These are phyloP conservation scores for Phialemonium atrogriseum DNA, from an alignment of 2,329 filamentous ascomycete genomes.

Conservation along the genomic window DNA sequence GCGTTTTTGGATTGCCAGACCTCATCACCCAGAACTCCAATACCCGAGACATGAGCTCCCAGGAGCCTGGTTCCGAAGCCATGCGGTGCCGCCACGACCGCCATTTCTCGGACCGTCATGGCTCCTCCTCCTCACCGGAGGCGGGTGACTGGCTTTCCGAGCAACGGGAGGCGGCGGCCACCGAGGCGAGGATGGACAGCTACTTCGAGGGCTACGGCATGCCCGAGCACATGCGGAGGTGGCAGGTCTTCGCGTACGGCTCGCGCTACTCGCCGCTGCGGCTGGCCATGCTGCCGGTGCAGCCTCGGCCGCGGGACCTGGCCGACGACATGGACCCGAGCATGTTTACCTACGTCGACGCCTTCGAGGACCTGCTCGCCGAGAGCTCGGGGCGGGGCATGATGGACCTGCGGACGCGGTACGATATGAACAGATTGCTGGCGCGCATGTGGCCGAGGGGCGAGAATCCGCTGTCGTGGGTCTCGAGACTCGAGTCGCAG, in stretches of 20 bases:
- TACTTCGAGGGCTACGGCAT: no score
- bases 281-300: conserved; percentile 25
- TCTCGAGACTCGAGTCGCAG: conserved; percentile 5
- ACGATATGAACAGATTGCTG: conserved; percentile 4
- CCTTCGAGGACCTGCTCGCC: conserved; percentile 49
- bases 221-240: conserved; percentile 4
- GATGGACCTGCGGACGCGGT: conserved; percentile 23
- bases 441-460: conserved; percentile 1
- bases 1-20: conserved; percentile 10
- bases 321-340: conserved; percentile 25
- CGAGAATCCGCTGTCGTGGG: conserved; percentile 7
- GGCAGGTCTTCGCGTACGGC: conserved; percentile 21
- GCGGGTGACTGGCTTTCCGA: neutral
- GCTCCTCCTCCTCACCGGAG: neutral
- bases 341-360: conserved; percentile 45
- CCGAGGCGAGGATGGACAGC: neutral
- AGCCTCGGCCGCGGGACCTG: conserved; percentile 37
- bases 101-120: neutral
- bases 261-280: conserved; percentile 37
- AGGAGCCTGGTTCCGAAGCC: neutral
- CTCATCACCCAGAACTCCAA: conserved; percentile 10
- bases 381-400: conserved; percentile 33
- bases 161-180: neutral
- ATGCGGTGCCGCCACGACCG: neutral
- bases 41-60: conserved; percentile 7